These are phyloP conservation scores for Trypanosoma congolense DNA, from an alignment of 208 protist genomes.

Conservation along the genomic window DNA sequence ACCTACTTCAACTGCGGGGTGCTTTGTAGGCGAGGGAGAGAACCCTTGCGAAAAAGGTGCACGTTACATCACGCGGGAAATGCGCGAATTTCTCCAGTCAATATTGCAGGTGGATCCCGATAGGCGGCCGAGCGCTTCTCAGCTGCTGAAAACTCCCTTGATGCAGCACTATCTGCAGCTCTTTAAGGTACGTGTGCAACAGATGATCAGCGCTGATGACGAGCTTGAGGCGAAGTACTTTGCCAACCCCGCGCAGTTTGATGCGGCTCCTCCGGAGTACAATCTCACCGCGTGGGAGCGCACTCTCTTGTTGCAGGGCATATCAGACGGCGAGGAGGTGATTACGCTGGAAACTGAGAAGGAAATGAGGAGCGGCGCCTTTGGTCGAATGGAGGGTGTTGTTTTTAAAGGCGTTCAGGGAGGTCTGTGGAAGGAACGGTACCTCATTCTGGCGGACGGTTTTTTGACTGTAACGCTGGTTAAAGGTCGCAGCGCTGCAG, in stretches of 20 bases:
- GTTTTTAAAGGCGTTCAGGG: slow-evolving; percentile 78
- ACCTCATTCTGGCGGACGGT: slow-evolving; percentile 45
- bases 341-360: slow-evolving; percentile 37
- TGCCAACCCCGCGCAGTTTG: slow-evolving; percentile 27
- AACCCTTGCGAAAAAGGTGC: neutral
- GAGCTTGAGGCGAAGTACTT: slow-evolving; percentile 29
- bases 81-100: slow-evolving; percentile 62
- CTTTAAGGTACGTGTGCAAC: slow-evolving; percentile 65
- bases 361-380: slow-evolving; percentile 31
- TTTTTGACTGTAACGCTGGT: slow-evolving; percentile 76
- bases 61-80: slow-evolving; percentile 54
- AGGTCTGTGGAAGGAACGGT: slow-evolving; percentile 81
- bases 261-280: slow-evolving; percentile 5
- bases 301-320: slow-evolving; percentile 43
- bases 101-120: slow-evolving; percentile 64
- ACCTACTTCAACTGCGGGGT: slow-evolving; percentile 21
- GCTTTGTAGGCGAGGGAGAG: neutral
- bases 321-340: slow-evolving; percentile 56
- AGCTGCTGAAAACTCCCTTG: slow-evolving; percentile 65
- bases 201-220: slow-evolving; percentile 38
- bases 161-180: slow-evolving; percentile 80
- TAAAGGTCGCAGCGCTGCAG: slow-evolving; percentile 50
- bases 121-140: slow-evolving; percentile 59
- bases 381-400: slow-evolving; percentile 54
- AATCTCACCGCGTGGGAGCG: slow-evolving; percentile 37